Evolutionary conservation across 352 stramenopile genomes (phyloP).

Genomic region (Phytophthora cactorum): DNA sequence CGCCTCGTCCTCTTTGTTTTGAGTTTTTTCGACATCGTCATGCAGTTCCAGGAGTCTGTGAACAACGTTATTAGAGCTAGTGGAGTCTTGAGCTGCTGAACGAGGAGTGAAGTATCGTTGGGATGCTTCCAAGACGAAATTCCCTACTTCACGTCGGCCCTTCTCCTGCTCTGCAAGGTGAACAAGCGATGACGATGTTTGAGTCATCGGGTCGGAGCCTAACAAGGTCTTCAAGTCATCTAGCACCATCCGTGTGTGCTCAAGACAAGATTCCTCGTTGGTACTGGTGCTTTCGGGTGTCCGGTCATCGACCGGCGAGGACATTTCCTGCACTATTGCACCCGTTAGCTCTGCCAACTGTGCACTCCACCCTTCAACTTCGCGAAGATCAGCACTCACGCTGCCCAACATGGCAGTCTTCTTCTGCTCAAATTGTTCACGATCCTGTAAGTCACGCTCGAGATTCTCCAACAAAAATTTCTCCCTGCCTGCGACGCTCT

Average conservation of each 20-base stretch:
- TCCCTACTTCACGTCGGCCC: conserved; percentile 58
- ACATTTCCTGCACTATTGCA: conserved; percentile 48
- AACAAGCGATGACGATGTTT: conserved; percentile 60
- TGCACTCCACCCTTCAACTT: conserved; percentile 50
- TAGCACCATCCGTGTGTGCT: conserved; percentile 39
- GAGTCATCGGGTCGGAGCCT: conserved; percentile 46
- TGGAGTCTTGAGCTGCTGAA: background rate
- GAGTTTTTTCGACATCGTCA: conserved; percentile 43
- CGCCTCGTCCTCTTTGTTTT: conserved; percentile 65
- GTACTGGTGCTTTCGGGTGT: conserved; percentile 26
- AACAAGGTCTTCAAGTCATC: conserved; percentile 49
- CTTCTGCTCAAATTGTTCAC: conserved; percentile 34
- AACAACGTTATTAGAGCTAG: conserved; percentile 12
- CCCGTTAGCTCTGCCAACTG: conserved; percentile 35
- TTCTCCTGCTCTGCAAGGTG: conserved; percentile 56
- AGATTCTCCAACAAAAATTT: conserved; percentile 55
- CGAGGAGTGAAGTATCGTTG: conserved; percentile 39
- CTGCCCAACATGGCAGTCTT: conserved; percentile 21
- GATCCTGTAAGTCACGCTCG: conserved; percentile 45
- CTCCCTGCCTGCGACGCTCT: conserved; percentile 32
- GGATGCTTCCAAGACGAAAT: conserved; percentile 53
- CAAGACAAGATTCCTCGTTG: conserved; percentile 24
- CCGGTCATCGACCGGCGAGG: conserved; percentile 11
- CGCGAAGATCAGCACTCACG: conserved; percentile 33
- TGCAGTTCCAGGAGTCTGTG: conserved; percentile 45